Evolutionary conservation across 352 stramenopile genomes (phyloP), one percentile per base, ranked within the genome.

Genomic region (Globisporangium splendens): DNA sequence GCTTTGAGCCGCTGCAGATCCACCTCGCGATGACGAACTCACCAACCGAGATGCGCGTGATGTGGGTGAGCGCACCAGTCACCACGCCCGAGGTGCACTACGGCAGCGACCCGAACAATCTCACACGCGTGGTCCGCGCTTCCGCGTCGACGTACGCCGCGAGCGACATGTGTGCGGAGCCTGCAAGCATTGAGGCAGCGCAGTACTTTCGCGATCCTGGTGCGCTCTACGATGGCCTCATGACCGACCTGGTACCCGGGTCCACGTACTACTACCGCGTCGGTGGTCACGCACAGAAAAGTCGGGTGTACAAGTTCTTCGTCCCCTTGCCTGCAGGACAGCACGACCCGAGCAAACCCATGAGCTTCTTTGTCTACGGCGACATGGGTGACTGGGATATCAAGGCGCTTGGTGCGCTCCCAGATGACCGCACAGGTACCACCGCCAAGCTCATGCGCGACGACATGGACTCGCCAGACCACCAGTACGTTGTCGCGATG

Each of bases 361-460:
- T 75, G 41, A 71, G 65, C 22, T 88, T 77, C 46, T 61, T 89
- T 46, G 74, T 77, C 14, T 80, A 80, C 47, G 81, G 59, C 14
- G 77, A 88, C 67, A 69, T 85, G 60, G 76, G 76, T 17, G 75
- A 64, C 14, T 66, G 53, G 59, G 28, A 53, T 18, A 66, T 57
- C 12, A 42, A 48, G 28, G 44, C 52, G 21, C 18, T 41, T 21
- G 53, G 53, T 28, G 18, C 22, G 1, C 18, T 47, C 4, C 33
- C 50, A 8, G 18, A 17, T 6, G 14, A 56, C 20, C 50, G 50
- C 8, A 46, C 50, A n/a, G 12, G 8, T 33, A 31, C n/a, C 0
- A 46, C 50, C 4, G 50, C 20, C 31, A 11, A 55, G 33, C 35
- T 55, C 33, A 55, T 47, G 35, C 38, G 33, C 6, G 1, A 17